Evolutionary conservation across 306 rosid genomes (phyloP).

Genomic region (Prunus persica): Prunus_persica_NCBIv2 NC_034009.1:46836501-46837000

Average conservation of each 20-base stretch:
- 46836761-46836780: neutral
- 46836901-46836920: conserved; percentile 95
- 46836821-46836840: neutral
- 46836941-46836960: conserved; percentile 95
- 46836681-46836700: neutral
- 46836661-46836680: neutral
- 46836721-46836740: neutral
- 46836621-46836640: neutral
- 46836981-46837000: conserved; percentile 94
- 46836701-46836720: conserved; percentile 1
- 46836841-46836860: conserved; percentile 72
- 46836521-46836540: neutral
- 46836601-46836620: neutral
- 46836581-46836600: neutral
- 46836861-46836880: conserved; percentile 90
- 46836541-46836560: neutral
- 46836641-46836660: neutral
- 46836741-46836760: neutral
- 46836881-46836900: conserved; percentile 98
- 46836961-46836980: conserved; percentile 90
- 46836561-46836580: neutral
- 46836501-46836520: neutral
- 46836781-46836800: neutral
- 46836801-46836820: neutral
- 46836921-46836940: conserved; percentile 90